Evolutionary conservation across 345 rosid species (phyloP).

Genomic region (Eucalyptus curtisii): DNA sequence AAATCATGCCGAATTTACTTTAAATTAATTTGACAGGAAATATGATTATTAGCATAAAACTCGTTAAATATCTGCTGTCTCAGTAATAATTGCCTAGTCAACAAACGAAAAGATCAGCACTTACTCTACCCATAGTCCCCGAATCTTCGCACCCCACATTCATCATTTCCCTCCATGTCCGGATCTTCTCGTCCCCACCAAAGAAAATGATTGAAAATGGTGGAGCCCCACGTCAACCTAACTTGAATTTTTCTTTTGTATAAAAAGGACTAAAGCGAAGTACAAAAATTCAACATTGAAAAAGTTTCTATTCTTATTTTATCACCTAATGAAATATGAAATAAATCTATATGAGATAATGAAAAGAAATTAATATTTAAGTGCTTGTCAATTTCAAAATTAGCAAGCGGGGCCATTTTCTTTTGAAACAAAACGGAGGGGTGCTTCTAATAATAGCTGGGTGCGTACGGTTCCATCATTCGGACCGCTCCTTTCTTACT

Average conservation of each 20-base stretch:
- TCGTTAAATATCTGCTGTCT: background rate
- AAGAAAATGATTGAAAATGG: background rate
- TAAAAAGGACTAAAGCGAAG: too few species aligned
- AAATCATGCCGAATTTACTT: fast-evolving
- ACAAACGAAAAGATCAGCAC: background rate
- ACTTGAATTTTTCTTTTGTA: too few species aligned
- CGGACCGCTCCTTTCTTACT: background rate
- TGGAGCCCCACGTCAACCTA: background rate
- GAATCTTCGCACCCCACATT: background rate
- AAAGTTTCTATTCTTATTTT: too few species aligned
- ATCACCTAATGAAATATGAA: too few species aligned
- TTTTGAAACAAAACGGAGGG: background rate
- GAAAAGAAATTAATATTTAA: too few species aligned
- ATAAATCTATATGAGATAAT: too few species aligned
- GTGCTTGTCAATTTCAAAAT: too few species aligned
- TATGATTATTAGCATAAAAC: background rate
- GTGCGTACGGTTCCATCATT: background rate
- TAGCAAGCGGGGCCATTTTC: too few species aligned
- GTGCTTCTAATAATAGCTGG: background rate
- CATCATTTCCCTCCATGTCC: background rate
- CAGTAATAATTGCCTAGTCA: background rate
- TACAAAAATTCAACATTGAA: too few species aligned
- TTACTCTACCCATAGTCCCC: background rate
- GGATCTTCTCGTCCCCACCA: background rate
- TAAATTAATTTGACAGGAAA: background rate